phyloP scores from a whole-genome alignment of 2,329 filamentous ascomycete species.

The Neofusicoccum umdonicola region DNA sequence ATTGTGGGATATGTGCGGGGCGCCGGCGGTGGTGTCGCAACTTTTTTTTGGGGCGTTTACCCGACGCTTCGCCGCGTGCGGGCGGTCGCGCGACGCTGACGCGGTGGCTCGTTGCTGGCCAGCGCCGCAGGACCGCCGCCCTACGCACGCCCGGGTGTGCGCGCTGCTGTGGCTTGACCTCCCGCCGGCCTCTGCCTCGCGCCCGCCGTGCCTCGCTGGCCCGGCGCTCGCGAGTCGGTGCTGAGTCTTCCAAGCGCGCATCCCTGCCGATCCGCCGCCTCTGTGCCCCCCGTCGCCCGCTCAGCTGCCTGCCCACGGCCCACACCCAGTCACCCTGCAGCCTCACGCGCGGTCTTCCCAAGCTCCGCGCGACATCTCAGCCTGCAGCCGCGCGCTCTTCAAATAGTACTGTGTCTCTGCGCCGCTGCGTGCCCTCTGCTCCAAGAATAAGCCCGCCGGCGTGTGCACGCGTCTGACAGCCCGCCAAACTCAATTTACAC shows the following conservation, averaged over 20 bases:
- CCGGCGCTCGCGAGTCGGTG: neutral
- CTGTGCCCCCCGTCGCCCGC: neutral
- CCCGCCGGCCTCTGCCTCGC: neutral
- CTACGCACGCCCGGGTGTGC: neutral
- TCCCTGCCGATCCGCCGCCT: constrained; percentile 12
- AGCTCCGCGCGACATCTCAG: neutral
- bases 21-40: constrained; percentile 1
- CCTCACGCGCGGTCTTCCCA: neutral
- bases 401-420: neutral
- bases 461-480: neutral
- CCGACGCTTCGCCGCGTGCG: neutral
- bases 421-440: neutral
- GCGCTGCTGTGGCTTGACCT: neutral
- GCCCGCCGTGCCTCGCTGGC: neutral
- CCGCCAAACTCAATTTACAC: constrained; percentile 2
- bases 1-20: neutral
- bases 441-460: neutral
- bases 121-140: neutral
- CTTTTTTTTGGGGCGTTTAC: constrained; percentile 12
- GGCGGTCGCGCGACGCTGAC: neutral
- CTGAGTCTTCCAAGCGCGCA: neutral
- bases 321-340: constrained; percentile 14
- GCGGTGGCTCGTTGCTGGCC: too few species aligned
- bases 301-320: constrained; percentile 13
- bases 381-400: neutral